Conservation (phyloP, 805 yeast species). For the Kodamaea nitidulidarum region DNA sequence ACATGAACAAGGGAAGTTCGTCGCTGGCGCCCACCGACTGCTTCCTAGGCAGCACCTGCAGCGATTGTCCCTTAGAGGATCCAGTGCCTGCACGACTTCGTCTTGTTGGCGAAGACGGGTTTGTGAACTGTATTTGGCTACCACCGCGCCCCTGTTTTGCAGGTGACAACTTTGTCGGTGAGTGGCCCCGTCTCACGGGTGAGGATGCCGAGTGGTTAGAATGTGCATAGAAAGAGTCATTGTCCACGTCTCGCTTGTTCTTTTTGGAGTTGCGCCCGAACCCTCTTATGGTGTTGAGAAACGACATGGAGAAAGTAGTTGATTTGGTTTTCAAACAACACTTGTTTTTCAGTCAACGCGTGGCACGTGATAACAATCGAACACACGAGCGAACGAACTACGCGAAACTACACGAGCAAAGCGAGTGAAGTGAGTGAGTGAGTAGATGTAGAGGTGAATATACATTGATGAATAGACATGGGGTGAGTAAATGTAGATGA, state of each 20-base stretch:
- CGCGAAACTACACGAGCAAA: too few relatives aligned
- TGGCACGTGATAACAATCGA: background rate
- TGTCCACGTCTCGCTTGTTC: conserved; percentile 35
- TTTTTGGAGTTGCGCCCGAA: conserved; percentile 45
- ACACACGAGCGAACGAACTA: too few relatives aligned
- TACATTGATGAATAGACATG: too few relatives aligned
- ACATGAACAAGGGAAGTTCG: conserved; percentile 61
- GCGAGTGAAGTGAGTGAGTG: too few relatives aligned
- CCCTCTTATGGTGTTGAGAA: conserved; percentile 45
- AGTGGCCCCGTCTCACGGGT: conserved; percentile 34
- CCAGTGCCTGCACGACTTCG: conserved; percentile 11
- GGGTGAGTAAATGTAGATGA: too few relatives aligned
- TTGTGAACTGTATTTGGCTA: conserved; percentile 20
- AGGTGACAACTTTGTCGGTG: conserved; percentile 42
- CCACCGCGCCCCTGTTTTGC: conserved; percentile 25
- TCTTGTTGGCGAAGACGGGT: conserved; percentile 24
- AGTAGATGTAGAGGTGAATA: too few relatives aligned
- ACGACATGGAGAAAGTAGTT: conserved; percentile 32
- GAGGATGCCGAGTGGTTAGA: conserved; percentile 28
- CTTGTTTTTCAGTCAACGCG: background rate
- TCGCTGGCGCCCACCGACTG: conserved; percentile 4
- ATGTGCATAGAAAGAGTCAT: conserved; percentile 30
- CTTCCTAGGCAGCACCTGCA: conserved; percentile 12
- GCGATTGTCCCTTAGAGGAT: conserved; percentile 1
- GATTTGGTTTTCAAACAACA: background rate